Evolutionary conservation across 768 basidiomycete genomes (phyloP).

Genomic region (Mycena vitilis): DNA sequence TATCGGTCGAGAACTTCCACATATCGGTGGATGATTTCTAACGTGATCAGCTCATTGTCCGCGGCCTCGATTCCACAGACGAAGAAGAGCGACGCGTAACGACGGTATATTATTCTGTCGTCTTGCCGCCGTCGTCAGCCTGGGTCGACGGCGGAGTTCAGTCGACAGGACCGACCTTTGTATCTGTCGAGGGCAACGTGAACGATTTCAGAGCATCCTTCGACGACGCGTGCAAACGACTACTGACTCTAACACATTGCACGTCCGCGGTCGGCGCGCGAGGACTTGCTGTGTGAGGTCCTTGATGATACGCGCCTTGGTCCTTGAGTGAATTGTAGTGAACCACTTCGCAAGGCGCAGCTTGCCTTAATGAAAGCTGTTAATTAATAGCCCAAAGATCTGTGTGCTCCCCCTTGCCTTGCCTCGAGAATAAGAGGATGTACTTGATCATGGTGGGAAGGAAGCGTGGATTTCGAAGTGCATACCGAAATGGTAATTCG

Average conservation of each 20-base stretch:
- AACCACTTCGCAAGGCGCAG: conserved; percentile 97
- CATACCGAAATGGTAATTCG: too few relatives aligned
- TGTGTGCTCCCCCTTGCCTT: conserved; percentile 42
- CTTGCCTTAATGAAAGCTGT: conserved; percentile 56
- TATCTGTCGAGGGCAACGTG: conserved; percentile 54
- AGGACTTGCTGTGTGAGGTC: conserved; percentile 95
- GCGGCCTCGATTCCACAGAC: conserved; percentile 84
- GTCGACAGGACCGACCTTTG: conserved; percentile 72
- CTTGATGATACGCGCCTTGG: conserved; percentile 91
- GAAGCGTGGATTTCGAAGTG: background rate
- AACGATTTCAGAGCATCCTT: conserved; percentile 3
- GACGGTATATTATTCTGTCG: conserved; percentile 88
- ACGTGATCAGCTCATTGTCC: conserved; percentile 92
- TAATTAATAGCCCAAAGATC: too few relatives aligned
- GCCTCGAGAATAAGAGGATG: conserved; percentile 92
- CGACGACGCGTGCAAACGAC: background rate
- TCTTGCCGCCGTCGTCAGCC: conserved; percentile 21
- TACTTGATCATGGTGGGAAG: conserved; percentile 81
- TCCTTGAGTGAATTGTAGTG: conserved; percentile 81
- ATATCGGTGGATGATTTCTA: conserved; percentile 95
- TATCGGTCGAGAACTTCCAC: conserved; percentile 90
- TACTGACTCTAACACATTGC: conserved; percentile 84
- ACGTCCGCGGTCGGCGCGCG: conserved; percentile 89
- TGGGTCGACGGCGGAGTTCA: background rate
- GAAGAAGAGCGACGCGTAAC: conserved; percentile 97